Conservation (phyloP, 371 early-diverging fungal genomes). For the Globomyces sp. region DNA sequence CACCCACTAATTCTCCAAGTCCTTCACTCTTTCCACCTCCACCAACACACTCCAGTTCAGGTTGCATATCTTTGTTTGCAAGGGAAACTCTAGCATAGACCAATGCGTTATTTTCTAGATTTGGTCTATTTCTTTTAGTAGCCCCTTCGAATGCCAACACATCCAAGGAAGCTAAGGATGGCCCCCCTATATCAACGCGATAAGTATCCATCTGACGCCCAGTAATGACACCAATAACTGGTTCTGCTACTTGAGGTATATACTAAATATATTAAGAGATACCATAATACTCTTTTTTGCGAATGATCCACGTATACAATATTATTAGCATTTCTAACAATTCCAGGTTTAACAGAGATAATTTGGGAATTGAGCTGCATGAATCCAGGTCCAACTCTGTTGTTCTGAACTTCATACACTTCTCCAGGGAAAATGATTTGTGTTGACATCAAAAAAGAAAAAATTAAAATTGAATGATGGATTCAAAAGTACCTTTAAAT, state of each 20-base stretch:
- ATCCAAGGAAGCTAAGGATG: slow-evolving; percentile 77
- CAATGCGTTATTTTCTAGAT: slow-evolving; percentile 68
- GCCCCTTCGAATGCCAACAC: slow-evolving; percentile 92
- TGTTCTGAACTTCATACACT: neutral
- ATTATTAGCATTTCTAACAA: slow-evolving; percentile 1
- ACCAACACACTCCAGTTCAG: slow-evolving; percentile 89
- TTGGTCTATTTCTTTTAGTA: slow-evolving; percentile 87
- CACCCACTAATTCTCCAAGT: slow-evolving; percentile 75
- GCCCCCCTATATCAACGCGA: slow-evolving; percentile 90
- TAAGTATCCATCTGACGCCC: slow-evolving; percentile 73
- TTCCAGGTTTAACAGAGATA: neutral
- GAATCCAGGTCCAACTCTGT: slow-evolving; percentile 14
- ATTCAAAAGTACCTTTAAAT: neutral
- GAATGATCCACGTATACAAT: slow-evolving; percentile 4
- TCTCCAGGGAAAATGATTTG: slow-evolving; percentile 14
- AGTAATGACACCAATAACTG: slow-evolving; percentile 80
- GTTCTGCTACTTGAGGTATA: slow-evolving; percentile 80
- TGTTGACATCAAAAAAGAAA: neutral
- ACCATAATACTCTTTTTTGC: neutral
- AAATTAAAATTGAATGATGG: neutral
- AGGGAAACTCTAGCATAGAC: slow-evolving; percentile 83
- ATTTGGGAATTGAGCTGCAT: neutral
- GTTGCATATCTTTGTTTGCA: slow-evolving; percentile 94
- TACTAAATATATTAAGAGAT: slow-evolving; percentile 41
- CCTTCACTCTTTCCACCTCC: slow-evolving; percentile 72